These are phyloP conservation scores for Cucumis hystrix DNA, from an alignment of 306 rosid genomes.

Conservation along the genomic window DNA sequence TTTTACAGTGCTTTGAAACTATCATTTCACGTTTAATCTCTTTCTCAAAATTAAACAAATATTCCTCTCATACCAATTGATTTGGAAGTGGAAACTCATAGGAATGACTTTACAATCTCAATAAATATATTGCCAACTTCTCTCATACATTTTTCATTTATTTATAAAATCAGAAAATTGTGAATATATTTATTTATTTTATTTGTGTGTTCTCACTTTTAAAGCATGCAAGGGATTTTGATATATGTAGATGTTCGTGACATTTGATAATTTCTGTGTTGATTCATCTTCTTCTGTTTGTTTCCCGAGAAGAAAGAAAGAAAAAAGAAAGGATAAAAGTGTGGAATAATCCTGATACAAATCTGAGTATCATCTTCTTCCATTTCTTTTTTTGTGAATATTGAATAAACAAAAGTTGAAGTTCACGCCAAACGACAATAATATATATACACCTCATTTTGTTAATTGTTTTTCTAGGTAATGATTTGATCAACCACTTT, in stretches of 20 bases:
- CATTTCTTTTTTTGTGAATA: neutral
- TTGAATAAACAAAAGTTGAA: neutral
- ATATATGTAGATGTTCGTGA: neutral
- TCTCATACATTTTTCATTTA: neutral
- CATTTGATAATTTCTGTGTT: neutral
- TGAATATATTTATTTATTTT: too few species aligned
- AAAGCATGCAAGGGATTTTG: neutral
- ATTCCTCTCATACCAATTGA: too few species aligned
- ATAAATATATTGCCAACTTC: too few species aligned
- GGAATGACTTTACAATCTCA: too few species aligned
- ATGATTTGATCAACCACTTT: neutral
- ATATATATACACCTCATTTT: neutral
- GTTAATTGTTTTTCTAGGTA: neutral
- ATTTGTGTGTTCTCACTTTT: neutral
- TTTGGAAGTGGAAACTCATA: too few species aligned
- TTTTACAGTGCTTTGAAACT: too few species aligned
- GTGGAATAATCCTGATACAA: neutral
- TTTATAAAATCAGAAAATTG: too few species aligned
- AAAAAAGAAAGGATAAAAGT: neutral
- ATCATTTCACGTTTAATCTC: too few species aligned
- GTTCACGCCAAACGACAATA: neutral
- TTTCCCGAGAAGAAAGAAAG: neutral
- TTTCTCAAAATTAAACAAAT: too few species aligned
- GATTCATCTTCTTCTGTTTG: neutral
- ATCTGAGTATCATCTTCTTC: neutral